Base-by-base conservation (phyloP, 805 yeast species). In the Nakazawaea ishiwadae region DNA sequence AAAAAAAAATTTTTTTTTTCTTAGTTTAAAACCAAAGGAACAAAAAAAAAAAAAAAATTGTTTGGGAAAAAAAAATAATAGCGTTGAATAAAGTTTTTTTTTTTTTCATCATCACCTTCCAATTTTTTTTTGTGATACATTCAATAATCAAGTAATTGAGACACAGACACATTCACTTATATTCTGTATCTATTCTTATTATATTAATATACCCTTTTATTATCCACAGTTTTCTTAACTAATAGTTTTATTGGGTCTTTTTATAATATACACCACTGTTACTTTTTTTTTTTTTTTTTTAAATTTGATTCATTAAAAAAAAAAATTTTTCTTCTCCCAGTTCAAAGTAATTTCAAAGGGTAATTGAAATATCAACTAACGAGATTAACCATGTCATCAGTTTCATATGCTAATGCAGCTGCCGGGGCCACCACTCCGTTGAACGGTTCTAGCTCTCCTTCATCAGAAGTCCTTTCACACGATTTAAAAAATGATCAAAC, bases 401-500 rank as follows among this genome's bases (percentile, higher is more conserved):
- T 46, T 28, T 52, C 62, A 21, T 54, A 59, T 45, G 61, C 59
- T 39, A 48, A 50, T 46, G 49, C 43, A 24, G 48, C 49, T 26
- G 44, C 46, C 16, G 54, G 53, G 15, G 48, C 53, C 10, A 19
- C 48, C 20, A 20, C 42, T 12, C 44, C 54, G 21, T 20, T 28
- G 19, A 31, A 31, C 8, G 38, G 29, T 5, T 21, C 37, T 14
- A 32, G 26, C 11, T 38, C 40, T 17, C 31, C 37, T 14, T 34
- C 35, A 31, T n/a, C 31, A 17, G 32, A 45, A 29, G 32, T 12
- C 7, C 27, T 31, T 19, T 18, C 37, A 21, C 19, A 42, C 17
- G 37, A 33, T 15, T 54, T 51, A 36, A 60, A 58, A 44, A 47
- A 54, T 14, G 58, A 58, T 35, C 54, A 56, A 27, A 58, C 55